Base-by-base conservation (phyloP, 257 asterid genomes). In the Capsicum baccatum region DNA sequence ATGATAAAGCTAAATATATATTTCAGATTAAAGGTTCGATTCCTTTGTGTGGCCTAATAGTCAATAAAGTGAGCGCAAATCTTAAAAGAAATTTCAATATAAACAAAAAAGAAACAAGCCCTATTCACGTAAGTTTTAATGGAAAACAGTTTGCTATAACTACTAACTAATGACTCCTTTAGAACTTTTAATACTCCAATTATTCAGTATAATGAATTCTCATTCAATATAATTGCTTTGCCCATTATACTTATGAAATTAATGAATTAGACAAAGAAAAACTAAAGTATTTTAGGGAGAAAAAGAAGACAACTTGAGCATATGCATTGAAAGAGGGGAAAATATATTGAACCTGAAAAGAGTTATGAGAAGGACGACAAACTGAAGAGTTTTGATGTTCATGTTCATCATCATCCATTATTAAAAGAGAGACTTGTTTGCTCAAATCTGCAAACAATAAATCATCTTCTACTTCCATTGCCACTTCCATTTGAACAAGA, bases 361-460 rank as follows among this genome's bases (percentile, higher is more conserved):
- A 87, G 55, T 88, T 80, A 3, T 9, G 2, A 0, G 96, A 84
- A 37, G 94, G 87, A 26, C 86, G 84, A 64, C 81, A 92, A 82
- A 85, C 44, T n/a, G 87, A 84, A 5, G 90, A 81, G 47, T 48
- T 79, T 63, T 83, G 80, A 39, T 87, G 94, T 37, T 83, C 82
- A 39, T 89, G 94, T 37, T 90, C 95, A 15, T 92, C 93, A 71
- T 96, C 99, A 85, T 96, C 98, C 98, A 92, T 92, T 83, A 96
- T 91, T 6, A 94, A 88, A 37, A 93, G 97, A 83, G 98, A 94
- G 84, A 96, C 92, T 87, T 87, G 97, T 79, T 84, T 92, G 92
- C 98, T 94, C 89, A 96, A 86, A 79, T 96, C 98, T 84, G 94
- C 96, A 89, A 90, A 96, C 89, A 89, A 92, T 3, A 91, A 90